Percentiles rank a stretch among this genome's conserved stretches.
Evolutionary conservation across 176 grass and related monocot species (phyloP).

Genomic region (Ananas comosus): DNA sequence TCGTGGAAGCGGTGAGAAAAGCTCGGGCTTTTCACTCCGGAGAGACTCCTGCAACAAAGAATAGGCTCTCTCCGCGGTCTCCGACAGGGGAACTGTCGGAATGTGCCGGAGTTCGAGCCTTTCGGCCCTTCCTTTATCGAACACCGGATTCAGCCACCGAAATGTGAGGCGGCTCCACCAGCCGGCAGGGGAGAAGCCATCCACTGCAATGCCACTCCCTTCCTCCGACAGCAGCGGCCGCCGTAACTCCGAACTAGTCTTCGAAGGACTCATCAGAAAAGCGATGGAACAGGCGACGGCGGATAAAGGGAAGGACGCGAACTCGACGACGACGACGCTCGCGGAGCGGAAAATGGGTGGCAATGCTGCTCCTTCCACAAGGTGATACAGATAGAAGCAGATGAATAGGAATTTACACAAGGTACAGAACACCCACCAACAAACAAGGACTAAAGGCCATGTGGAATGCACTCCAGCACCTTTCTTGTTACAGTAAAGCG

Average conservation of each 20-base stretch:
- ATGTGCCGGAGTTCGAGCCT: slow-evolving; percentile 53
- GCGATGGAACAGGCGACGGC: slow-evolving; percentile 21
- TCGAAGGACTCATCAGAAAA: slow-evolving; percentile 19
- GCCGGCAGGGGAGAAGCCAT: slow-evolving; percentile 36
- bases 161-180: slow-evolving; percentile 71
- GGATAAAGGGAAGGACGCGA: slow-evolving; percentile 37
- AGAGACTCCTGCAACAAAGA: slow-evolving; percentile 52
- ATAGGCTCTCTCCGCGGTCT: slow-evolving; percentile 44
- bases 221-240: slow-evolving; percentile 34
- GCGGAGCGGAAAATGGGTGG: slow-evolving; percentile 1
- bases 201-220: slow-evolving; percentile 15
- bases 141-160: slow-evolving; percentile 62
- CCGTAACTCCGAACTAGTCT: slow-evolving; percentile 9
- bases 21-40: slow-evolving; percentile 41
- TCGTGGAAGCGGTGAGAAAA: slow-evolving; percentile 18
- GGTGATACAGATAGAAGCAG: slow-evolving; percentile 21
- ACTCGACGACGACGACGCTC: slow-evolving; percentile 8
- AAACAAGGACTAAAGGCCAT: slow-evolving; percentile 48
- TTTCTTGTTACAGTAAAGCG: slow-evolving; percentile 29
- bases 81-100: slow-evolving; percentile 41
- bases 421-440: slow-evolving; percentile 56
- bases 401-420: slow-evolving; percentile 25
- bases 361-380: slow-evolving; percentile 1
- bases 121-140: slow-evolving; percentile 42
- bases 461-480: background rate